Conservation (phyloP, 176 grass and related monocot genomes). For the Triticum monococcum region DNA sequence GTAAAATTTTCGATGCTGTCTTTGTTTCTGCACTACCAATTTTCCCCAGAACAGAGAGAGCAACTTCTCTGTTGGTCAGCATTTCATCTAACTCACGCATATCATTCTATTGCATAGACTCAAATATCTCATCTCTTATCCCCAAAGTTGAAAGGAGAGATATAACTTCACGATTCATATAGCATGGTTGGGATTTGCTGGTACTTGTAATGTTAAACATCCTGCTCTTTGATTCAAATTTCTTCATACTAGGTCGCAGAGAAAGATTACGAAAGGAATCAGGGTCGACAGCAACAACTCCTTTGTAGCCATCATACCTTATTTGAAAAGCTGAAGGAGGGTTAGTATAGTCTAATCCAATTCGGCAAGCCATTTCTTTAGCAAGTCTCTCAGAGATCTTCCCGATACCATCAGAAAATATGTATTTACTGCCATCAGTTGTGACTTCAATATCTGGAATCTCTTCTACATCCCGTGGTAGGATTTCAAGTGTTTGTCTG, state of each 20-base stretch:
- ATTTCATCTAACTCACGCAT: conserved; percentile 67
- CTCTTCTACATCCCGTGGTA: conserved; percentile 40
- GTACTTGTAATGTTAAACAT: conserved; percentile 90
- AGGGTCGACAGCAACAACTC: conserved; percentile 66
- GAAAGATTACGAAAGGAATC: conserved; percentile 58
- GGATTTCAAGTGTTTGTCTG: conserved; percentile 54
- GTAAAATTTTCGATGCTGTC: conserved; percentile 57
- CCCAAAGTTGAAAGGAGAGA: conserved; percentile 86
- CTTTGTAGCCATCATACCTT: conserved; percentile 91
- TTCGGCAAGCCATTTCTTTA: conserved; percentile 41
- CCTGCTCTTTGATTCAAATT: conserved; percentile 76
- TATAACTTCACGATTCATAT: conserved; percentile 86
- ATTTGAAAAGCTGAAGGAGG: conserved; percentile 95
- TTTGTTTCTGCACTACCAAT: conserved; percentile 56
- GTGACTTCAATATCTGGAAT: conserved; percentile 85
- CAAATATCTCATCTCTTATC: conserved; percentile 78
- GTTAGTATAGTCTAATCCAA: conserved; percentile 50
- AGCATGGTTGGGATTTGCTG: conserved; percentile 74
- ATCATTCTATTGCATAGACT: conserved; percentile 70
- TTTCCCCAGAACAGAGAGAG: conserved; percentile 63
- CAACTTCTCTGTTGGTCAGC: conserved; percentile 62
- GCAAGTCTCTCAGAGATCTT: conserved; percentile 72
- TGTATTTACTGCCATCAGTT: conserved; percentile 62
- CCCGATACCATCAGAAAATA: conserved; percentile 93
- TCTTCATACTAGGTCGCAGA: conserved; percentile 86